Evolutionary conservation across 768 basidiomycete genomes (phyloP).

Genomic region (Termitomyces titanicus): DNA sequence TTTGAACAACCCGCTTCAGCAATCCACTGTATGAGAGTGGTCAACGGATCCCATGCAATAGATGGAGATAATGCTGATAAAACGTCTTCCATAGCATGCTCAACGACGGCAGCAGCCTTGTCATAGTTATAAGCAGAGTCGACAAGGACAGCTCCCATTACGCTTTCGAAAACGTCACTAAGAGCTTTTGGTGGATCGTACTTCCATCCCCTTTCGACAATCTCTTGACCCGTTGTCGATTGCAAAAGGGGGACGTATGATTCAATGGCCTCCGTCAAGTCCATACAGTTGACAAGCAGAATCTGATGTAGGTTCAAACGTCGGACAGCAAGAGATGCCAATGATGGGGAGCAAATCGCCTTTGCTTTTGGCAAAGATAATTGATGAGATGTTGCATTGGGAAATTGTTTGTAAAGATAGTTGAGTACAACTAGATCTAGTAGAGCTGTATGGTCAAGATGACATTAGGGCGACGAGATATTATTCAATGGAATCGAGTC

Average conservation of each 20-base stretch:
- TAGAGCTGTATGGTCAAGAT: conserved; percentile 42
- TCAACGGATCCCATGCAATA: conserved; percentile 67
- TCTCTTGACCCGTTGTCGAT: conserved; percentile 51
- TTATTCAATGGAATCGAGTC: conserved; percentile 14
- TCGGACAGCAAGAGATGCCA: conserved; percentile 67
- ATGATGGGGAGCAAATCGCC: conserved; percentile 69
- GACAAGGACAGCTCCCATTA: conserved; percentile 80
- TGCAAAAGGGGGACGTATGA: conserved; percentile 59
- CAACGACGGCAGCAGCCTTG: conserved; percentile 54
- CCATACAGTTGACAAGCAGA: conserved; percentile 64
- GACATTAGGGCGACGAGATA: neutral
- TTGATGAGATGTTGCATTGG: conserved; percentile 70
- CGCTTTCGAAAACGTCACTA: conserved; percentile 81
- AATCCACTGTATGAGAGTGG: conserved; percentile 67
- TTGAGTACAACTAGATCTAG: conserved; percentile 70
- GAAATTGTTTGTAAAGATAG: conserved; percentile 68
- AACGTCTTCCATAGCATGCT: conserved; percentile 64
- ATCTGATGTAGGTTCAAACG: conserved; percentile 65
- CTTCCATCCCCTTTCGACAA: conserved; percentile 71
- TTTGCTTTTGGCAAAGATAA: conserved; percentile 68
- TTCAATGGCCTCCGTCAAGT: conserved; percentile 62
- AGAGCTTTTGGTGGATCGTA: conserved; percentile 84
- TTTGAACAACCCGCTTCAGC: conserved; percentile 53
- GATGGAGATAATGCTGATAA: conserved; percentile 56
- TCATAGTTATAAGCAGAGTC: conserved; percentile 78